Conservation (phyloP, 345 rosid species). For the Syzygium grande region DNA sequence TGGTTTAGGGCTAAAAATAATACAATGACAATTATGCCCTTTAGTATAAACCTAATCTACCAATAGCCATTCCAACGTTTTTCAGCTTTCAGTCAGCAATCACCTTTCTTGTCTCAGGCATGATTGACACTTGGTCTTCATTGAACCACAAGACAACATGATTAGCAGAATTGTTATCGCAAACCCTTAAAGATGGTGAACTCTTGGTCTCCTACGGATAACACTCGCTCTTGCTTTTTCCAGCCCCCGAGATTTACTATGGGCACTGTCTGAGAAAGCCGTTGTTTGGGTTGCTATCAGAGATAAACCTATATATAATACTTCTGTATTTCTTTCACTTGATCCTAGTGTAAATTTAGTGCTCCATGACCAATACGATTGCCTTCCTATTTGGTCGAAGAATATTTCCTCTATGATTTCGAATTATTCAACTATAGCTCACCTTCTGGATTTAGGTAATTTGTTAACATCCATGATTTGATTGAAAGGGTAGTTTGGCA, state of each 20-base stretch:
- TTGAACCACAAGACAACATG: neutral
- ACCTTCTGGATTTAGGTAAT: conserved; percentile 20
- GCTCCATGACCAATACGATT: neutral
- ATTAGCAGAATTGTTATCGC: neutral
- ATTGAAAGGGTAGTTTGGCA: conserved; percentile 33
- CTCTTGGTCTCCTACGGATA: conserved; percentile 21
- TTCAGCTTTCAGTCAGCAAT: neutral
- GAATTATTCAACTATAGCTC: neutral
- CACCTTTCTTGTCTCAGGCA: neutral
- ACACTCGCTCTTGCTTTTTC: conserved; percentile 48
- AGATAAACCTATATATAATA: conserved; percentile 17
- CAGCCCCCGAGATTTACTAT: conserved; percentile 11
- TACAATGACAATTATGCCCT: no score
- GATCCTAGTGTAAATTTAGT: conserved; percentile 2
- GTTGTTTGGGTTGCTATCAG: conserved; percentile 73
- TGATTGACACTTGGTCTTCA: neutral
- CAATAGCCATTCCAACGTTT: neutral
- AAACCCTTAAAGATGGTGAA: conserved; percentile 30
- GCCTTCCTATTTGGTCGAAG: conserved; percentile 2
- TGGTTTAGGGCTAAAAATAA: no score
- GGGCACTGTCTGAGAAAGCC: conserved; percentile 25
- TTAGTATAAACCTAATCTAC: no score
- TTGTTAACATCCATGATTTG: neutral
- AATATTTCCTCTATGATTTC: neutral
- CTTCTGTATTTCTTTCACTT: conserved; percentile 21